Conservation (phyloP, 2,329 filamentous ascomycete genomes). For the Albophoma yamanashiensis region DNA sequence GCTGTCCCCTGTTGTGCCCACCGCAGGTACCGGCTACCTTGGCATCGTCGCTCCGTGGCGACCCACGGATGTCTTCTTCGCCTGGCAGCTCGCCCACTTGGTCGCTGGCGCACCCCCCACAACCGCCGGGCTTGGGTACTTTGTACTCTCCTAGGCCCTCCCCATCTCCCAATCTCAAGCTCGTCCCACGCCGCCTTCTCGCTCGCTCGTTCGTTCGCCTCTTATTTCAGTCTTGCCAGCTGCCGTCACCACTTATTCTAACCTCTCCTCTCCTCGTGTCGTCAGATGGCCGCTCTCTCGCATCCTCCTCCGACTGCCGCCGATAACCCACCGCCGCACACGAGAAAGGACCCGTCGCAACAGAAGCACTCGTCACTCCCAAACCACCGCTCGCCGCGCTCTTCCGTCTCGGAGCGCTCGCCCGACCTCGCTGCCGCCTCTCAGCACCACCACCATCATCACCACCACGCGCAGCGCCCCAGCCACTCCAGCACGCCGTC, state of each 20-base stretch:
- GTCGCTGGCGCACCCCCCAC: not conserved
- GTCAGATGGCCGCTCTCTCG: conserved; percentile 37
- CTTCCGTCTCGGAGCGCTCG: conserved; percentile 16
- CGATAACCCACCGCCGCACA: conserved; percentile 14
- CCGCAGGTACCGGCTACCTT: not conserved
- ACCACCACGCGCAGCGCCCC: conserved; percentile 9
- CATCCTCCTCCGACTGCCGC: conserved; percentile 19
- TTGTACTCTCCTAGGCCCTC: conserved; percentile 6
- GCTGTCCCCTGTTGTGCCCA: not conserved
- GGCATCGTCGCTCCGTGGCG: not conserved
- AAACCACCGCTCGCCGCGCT: conserved; percentile 13
- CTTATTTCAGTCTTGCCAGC: conserved; percentile 19
- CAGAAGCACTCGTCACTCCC: conserved; percentile 1
- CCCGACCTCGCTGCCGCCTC: conserved; percentile 7
- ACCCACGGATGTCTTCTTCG: not conserved
- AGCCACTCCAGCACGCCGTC: conserved; percentile 19
- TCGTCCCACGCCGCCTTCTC: conserved; percentile 9
- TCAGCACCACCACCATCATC: conserved; percentile 5
- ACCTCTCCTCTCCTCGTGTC: conserved; percentile 16
- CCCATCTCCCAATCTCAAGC: conserved; percentile 7
- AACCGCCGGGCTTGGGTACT: not conserved
- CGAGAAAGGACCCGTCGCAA: conserved; percentile 6
- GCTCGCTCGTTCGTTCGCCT: conserved; percentile 9
- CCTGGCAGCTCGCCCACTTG: conserved; percentile 2
- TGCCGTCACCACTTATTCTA: conserved; percentile 12